Conservation (phyloP, 768 basidiomycete genomes). For the Phaffia australis region DNA sequence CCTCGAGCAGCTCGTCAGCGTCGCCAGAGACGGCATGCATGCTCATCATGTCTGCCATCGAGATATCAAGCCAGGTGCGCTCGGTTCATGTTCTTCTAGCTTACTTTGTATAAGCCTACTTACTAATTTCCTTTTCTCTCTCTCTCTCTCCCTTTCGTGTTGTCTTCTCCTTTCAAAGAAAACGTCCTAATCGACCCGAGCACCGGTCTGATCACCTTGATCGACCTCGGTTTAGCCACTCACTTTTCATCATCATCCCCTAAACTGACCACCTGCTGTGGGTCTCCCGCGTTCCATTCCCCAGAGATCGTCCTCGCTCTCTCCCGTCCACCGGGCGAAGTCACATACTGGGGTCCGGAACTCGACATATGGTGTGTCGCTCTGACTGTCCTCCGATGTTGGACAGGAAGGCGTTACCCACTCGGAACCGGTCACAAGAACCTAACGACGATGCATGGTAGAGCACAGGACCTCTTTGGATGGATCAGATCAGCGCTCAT, state of each 20-base stretch:
- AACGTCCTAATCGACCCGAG: constrained; percentile 34
- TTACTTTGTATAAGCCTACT: background rate
- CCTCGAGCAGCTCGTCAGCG: constrained; percentile 40
- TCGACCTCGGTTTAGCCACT: constrained; percentile 43
- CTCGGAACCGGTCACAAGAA: constrained; percentile 39
- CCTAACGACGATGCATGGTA: constrained; percentile 34
- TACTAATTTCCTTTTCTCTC: constrained; percentile 10
- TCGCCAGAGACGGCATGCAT: constrained; percentile 38
- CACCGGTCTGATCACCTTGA: constrained; percentile 38
- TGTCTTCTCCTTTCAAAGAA: constrained; percentile 9
- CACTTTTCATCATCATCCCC: constrained; percentile 39
- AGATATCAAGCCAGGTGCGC: constrained; percentile 36
- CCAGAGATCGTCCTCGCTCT: constrained; percentile 41
- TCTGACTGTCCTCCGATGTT: constrained; percentile 39
- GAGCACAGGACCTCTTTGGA: constrained; percentile 35
- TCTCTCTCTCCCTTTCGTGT: background rate
- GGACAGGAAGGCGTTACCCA: constrained; percentile 39
- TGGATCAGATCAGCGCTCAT: constrained; percentile 29
- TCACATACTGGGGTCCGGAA: constrained; percentile 39
- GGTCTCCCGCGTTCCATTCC: constrained; percentile 32
- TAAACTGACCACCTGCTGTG: constrained; percentile 42
- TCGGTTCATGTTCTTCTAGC: background rate
- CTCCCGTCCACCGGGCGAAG: constrained; percentile 36
- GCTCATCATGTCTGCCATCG: constrained; percentile 35
- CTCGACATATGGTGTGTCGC: constrained; percentile 44